Evolutionary conservation across 208 protist species (phyloP).

Genomic region (Trypanosoma scelopori): DNA sequence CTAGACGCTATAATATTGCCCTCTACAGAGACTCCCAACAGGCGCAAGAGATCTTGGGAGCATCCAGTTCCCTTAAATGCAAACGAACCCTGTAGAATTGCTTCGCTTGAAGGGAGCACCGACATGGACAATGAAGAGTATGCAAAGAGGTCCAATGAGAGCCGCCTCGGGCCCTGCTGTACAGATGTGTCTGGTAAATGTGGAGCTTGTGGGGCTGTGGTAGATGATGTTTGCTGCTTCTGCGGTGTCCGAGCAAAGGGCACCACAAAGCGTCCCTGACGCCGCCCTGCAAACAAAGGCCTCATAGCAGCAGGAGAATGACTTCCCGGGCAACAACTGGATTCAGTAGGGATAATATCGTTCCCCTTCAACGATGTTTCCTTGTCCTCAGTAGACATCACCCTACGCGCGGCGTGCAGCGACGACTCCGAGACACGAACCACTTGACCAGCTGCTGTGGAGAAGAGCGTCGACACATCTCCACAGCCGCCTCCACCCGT

Average conservation of each 20-base stretch:
- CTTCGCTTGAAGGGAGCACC: slow-evolving; percentile 16
- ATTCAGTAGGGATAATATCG: too few relatives aligned
- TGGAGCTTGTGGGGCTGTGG: neutral
- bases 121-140: slow-evolving; percentile 22
- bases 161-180: neutral
- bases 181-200: neutral
- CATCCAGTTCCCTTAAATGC: slow-evolving; percentile 24
- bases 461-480: slow-evolving; percentile 39
- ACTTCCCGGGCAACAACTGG: neutral
- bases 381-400: too few relatives aligned
- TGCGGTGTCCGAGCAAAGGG: slow-evolving; percentile 11
- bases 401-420: neutral
- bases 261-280: slow-evolving; percentile 15
- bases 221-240: neutral
- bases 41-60: slow-evolving; percentile 12
- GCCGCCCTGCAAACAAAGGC: neutral
- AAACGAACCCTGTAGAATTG: slow-evolving; percentile 21
- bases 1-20: slow-evolving; percentile 12
- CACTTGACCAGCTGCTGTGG: slow-evolving; percentile 37
- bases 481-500: slow-evolving; percentile 6
- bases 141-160: slow-evolving; percentile 25
- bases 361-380: too few relatives aligned
- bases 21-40: slow-evolving; percentile 19
- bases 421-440: slow-evolving; percentile 33
- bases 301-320: slow-evolving; percentile 3